A percentile compares a stretch with the other conserved stretches of the same genome.
These are phyloP conservation scores for Ceratocystis diversiconidia DNA, from an alignment of 2,329 filamentous ascomycete species.

Conservation along the genomic window DNA sequence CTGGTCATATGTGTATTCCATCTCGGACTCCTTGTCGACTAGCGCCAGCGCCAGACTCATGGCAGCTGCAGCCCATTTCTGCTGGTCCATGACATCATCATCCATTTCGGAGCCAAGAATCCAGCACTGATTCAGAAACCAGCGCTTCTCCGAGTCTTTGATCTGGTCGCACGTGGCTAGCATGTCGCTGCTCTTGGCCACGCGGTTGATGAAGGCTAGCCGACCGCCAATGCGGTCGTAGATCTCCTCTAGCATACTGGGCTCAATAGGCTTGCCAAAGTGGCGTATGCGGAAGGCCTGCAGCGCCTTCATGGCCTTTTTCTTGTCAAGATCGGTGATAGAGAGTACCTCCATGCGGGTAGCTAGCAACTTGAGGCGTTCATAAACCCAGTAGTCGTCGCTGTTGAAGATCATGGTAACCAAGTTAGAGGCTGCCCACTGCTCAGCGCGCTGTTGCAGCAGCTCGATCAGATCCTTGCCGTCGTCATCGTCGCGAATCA, in stretches of 20 bases:
- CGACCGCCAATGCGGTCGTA: slow-evolving; percentile 81
- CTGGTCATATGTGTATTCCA: slow-evolving; percentile 51
- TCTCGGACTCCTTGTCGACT: slow-evolving; percentile 62
- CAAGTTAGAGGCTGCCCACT: slow-evolving; percentile 85
- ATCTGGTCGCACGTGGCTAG: slow-evolving; percentile 58
- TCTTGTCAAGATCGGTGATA: slow-evolving; percentile 68
- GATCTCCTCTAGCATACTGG: slow-evolving; percentile 53
- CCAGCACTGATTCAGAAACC: slow-evolving; percentile 64
- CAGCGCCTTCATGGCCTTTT: slow-evolving; percentile 62
- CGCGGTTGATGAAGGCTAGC: slow-evolving; percentile 72
- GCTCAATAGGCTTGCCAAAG: slow-evolving; percentile 45
- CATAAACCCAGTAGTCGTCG: slow-evolving; percentile 98
- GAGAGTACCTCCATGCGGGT: slow-evolving; percentile 90
- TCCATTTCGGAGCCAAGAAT: slow-evolving; percentile 65
- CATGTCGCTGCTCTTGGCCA: slow-evolving; percentile 80
- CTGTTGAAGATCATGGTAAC: slow-evolving; percentile 90
- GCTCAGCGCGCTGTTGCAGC: slow-evolving; percentile 86
- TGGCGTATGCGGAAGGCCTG: slow-evolving; percentile 69
- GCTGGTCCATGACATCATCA: slow-evolving; percentile 96
- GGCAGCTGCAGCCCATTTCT: slow-evolving; percentile 86
- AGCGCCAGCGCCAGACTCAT: slow-evolving; percentile 88
- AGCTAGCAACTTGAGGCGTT: slow-evolving; percentile 79
- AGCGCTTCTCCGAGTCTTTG: slow-evolving; percentile 55
- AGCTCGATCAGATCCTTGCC: slow-evolving; percentile 89
- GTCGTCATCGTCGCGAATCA: slow-evolving; percentile 81